These are phyloP conservation scores for Chytridium lagenaria DNA, from an alignment of 371 early-diverging fungal species.

Conservation along the genomic window DNA sequence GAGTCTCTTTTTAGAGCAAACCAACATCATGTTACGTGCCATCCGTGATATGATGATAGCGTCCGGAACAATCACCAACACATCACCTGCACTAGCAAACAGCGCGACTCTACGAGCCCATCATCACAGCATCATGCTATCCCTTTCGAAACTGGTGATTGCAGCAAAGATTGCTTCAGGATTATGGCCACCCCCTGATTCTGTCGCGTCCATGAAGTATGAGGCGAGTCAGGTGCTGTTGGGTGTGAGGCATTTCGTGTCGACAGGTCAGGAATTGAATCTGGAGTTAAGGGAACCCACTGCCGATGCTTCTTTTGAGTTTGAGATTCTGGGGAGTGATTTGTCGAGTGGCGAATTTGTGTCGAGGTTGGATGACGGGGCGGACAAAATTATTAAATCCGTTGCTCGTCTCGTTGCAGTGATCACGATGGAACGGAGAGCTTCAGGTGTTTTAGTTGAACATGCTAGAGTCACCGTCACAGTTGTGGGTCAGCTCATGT, in stretches of 20 bases:
- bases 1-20: conserved; percentile 59
- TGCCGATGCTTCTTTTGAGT: conserved; percentile 32
- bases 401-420: conserved; percentile 39
- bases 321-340: conserved; percentile 45
- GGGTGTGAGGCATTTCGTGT: conserved; percentile 50
- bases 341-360: conserved; percentile 48
- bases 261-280: conserved; percentile 42
- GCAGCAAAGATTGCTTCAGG: conserved; percentile 83
- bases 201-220: conserved; percentile 66
- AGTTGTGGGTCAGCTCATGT: conserved; percentile 54
- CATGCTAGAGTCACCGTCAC: conserved; percentile 48
- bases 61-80: conserved; percentile 75
- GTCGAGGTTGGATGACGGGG: conserved; percentile 41
- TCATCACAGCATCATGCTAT: conserved; percentile 80
- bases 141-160: conserved; percentile 81
- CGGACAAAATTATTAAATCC: conserved; percentile 38
- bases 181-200: conserved; percentile 81
- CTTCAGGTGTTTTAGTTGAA: conserved; percentile 39
- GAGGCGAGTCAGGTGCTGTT: conserved; percentile 51
- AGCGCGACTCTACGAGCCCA: conserved; percentile 71
- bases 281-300: conserved; percentile 31
- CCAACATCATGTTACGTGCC: conserved; percentile 68
- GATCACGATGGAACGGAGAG: conserved; percentile 29
- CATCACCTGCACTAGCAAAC: conserved; percentile 65
- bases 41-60: conserved; percentile 84